These are phyloP conservation scores for Irpex sp. DNA, from an alignment of 1,284 basidiomycete species.

Conservation along the genomic window DNA sequence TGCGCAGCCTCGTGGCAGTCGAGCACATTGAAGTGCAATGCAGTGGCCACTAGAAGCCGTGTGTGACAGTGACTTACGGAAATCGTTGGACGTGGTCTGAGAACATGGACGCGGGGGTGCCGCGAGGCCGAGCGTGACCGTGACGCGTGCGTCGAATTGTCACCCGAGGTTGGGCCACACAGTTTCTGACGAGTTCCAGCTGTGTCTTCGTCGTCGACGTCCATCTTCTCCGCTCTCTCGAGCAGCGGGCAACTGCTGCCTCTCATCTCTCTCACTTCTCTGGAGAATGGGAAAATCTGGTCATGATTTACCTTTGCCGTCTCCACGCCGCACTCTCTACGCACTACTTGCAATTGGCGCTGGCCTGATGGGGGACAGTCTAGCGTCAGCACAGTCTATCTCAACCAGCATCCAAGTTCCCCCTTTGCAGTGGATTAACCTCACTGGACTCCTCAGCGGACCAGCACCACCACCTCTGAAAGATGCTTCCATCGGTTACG, in stretches of 20 bases:
- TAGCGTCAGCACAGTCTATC: constrained; percentile 26
- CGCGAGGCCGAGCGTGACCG: not conserved
- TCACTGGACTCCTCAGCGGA: constrained; percentile 52
- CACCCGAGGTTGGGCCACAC: not conserved
- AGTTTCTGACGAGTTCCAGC: not conserved
- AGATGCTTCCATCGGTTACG: constrained; percentile 63
- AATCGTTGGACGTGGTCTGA: not conserved
- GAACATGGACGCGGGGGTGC: not conserved
- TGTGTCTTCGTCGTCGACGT: not conserved
- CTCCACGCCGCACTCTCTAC: not conserved
- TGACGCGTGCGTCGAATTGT: not conserved
- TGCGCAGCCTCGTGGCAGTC: not conserved
- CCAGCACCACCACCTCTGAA: constrained; percentile 56
- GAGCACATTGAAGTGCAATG: not conserved
- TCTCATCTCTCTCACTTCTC: constrained; percentile 1
- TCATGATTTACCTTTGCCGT: not conserved
- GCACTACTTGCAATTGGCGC: not conserved
- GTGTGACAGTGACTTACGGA: constrained; percentile 1
- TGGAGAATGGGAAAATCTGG: constrained; percentile 8
- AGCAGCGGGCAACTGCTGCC: constrained; percentile 9
- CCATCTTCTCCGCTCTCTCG: constrained; percentile 7
- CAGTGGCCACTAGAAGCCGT: constrained; percentile 1
- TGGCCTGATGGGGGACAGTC: not conserved
- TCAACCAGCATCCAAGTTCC: constrained; percentile 35
- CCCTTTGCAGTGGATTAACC: constrained; percentile 63